Percentiles rank a stretch among this genome's conserved stretches.
These are phyloP conservation scores for Diaporthe ampelina DNA, from an alignment of 2,329 filamentous ascomycete genomes.

Conservation along the genomic window DNA sequence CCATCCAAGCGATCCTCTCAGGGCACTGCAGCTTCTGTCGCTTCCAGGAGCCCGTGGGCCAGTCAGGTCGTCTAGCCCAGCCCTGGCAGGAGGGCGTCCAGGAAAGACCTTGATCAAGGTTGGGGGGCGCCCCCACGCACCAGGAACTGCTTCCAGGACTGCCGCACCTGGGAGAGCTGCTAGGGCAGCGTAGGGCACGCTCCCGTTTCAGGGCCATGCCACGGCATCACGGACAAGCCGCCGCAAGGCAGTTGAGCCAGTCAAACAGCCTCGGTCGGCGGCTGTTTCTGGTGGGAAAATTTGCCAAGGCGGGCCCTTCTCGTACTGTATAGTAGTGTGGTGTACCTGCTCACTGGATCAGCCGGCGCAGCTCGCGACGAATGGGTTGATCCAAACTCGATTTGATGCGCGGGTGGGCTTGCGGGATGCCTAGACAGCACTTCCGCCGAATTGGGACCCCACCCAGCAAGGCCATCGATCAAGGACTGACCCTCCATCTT, in stretches of 20 bases:
- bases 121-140: constrained; percentile 21
- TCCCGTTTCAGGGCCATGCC: constrained; percentile 27
- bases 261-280: constrained; percentile 1
- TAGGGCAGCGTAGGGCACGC: background rate
- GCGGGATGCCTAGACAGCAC: constrained; percentile 27
- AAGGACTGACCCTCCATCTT: constrained; percentile 27
- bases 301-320: constrained; percentile 9
- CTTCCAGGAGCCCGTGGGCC: background rate
- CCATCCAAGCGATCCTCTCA: background rate
- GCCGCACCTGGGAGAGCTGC: background rate
- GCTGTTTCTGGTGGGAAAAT: background rate
- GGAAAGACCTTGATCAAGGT: constrained; percentile 14
- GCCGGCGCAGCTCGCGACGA: constrained; percentile 10
- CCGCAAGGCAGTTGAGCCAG: background rate
- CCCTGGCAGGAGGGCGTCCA: constrained; percentile 10
- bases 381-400: constrained; percentile 26
- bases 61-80: constrained; percentile 16
- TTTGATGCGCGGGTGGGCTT: constrained; percentile 16
- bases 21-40: background rate
- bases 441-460: constrained; percentile 29
- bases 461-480: background rate
- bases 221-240: background rate
- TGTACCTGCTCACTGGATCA: background rate
- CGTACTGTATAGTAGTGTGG: background rate
- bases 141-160: constrained; percentile 1